These are phyloP conservation scores for Lepiota brunneoincarnata DNA, from an alignment of 768 basidiomycete genomes.

Conservation along the genomic window DNA sequence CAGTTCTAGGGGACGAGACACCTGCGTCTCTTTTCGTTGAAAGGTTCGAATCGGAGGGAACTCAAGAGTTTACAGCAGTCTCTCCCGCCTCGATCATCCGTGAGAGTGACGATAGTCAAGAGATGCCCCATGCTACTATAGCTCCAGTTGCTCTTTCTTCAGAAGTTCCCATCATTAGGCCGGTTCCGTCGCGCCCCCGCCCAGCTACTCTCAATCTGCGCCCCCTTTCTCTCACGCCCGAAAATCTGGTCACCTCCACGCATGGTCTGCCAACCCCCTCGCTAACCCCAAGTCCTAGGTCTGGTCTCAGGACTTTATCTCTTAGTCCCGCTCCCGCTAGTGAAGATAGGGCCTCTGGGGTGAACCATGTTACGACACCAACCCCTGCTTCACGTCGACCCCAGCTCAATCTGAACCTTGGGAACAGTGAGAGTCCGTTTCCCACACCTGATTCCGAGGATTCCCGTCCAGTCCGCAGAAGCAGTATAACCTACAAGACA, in stretches of 20 bases:
- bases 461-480: conserved; percentile 44
- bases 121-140: conserved; percentile 7
- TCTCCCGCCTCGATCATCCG: conserved; percentile 24
- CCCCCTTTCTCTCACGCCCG: conserved; percentile 67
- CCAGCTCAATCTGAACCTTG: conserved; percentile 35
- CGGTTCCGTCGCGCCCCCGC: conserved; percentile 49
- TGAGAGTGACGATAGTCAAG: conserved; percentile 19
- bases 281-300: conserved; percentile 45
- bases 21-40: neutral
- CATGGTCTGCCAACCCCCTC: conserved; percentile 52
- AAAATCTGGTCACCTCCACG: conserved; percentile 35
- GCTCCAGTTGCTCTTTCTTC: conserved; percentile 28
- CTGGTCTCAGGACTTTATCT: conserved; percentile 52
- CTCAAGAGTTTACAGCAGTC: neutral
- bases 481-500: conserved; percentile 75
- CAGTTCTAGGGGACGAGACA: conserved; percentile 16
- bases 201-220: conserved; percentile 68
- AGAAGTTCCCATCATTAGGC: conserved; percentile 29
- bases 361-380: conserved; percentile 3
- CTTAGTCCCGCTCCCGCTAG: conserved; percentile 30
- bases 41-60: neutral
- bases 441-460: conserved; percentile 26
- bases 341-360: conserved; percentile 25
- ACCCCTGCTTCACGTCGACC: conserved; percentile 25
- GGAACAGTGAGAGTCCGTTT: conserved; percentile 24